Evolutionary conservation across 75 land plant species (phyloP).

Genomic region (Cryptomeria japonica): DNA sequence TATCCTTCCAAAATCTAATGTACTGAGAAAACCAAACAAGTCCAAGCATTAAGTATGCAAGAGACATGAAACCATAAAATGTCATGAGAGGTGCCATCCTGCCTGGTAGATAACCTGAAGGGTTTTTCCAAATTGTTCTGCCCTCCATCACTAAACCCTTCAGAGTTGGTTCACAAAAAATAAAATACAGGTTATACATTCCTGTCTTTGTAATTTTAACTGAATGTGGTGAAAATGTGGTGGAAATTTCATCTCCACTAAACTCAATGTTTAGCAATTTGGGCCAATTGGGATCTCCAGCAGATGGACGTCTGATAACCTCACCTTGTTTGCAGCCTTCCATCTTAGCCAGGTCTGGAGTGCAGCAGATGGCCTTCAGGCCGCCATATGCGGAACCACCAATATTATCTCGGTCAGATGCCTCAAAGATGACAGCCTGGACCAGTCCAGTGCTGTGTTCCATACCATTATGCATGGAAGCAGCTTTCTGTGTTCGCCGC

Average conservation of each 20-base stretch:
- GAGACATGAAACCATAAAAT: conserved; percentile 77
- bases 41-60: conserved; percentile 68
- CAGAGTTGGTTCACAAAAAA: conserved; percentile 82
- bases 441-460: conserved; percentile 57
- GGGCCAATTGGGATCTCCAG: conserved; percentile 62
- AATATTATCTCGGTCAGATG: conserved; percentile 68
- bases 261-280: conserved; percentile 47
- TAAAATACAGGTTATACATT: conserved; percentile 87
- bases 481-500: conserved; percentile 66
- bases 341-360: conserved; percentile 81
- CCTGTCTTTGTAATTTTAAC: conserved; percentile 82
- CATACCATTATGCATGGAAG: conserved; percentile 41
- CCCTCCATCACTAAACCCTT: conserved; percentile 72
- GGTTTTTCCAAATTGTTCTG: conserved; percentile 86
- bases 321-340: conserved; percentile 86
- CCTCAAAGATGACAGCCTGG: conserved; percentile 91
- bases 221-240: conserved; percentile 30
- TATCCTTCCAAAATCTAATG: conserved; percentile 81
- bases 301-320: conserved; percentile 64
- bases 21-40: conserved; percentile 77
- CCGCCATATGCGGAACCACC: conserved; percentile 87
- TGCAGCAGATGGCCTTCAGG: conserved; percentile 81
- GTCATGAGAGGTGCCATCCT: conserved; percentile 88
- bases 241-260: conserved; percentile 34
- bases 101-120: conserved; percentile 89